These are phyloP conservation scores for Clitopilus passeckerianus DNA, from an alignment of 768 basidiomycete genomes.

Conservation along the genomic window DNA sequence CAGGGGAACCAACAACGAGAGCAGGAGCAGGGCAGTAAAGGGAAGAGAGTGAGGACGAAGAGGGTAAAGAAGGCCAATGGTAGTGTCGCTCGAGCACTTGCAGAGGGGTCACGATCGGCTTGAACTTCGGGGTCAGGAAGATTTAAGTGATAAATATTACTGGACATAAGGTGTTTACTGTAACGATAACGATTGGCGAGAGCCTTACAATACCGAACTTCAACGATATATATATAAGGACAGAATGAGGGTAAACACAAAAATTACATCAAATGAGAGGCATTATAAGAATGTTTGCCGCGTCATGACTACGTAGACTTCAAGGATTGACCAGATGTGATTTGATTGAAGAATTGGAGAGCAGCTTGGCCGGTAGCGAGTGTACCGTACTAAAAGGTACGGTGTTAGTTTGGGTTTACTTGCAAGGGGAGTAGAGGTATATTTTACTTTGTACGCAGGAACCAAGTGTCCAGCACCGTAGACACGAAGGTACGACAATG, in stretches of 20 bases:
- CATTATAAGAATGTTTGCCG: too few species aligned
- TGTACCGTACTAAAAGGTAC: slow-evolving; percentile 23
- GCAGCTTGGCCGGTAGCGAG: slow-evolving; percentile 36
- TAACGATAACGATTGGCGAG: not conserved
- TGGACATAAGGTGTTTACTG: too few species aligned
- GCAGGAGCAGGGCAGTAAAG: not conserved
- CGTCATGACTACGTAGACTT: slow-evolving; percentile 6
- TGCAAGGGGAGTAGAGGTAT: not conserved
- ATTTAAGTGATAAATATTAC: too few species aligned
- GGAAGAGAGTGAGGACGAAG: not conserved
- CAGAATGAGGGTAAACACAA: not conserved
- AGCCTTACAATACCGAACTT: too few species aligned
- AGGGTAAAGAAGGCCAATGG: not conserved
- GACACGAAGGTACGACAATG: slow-evolving; percentile 48
- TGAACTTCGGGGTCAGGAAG: too few species aligned
- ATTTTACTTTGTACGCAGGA: slow-evolving; percentile 35
- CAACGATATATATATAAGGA: too few species aligned
- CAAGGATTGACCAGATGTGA: slow-evolving; percentile 25
- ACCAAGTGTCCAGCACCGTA: slow-evolving; percentile 44
- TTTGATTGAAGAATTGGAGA: slow-evolving; percentile 37
- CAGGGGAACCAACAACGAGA: too few species aligned
- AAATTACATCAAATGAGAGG: slow-evolving; percentile 24
- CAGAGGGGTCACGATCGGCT: too few species aligned
- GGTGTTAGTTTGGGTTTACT: slow-evolving; percentile 1
- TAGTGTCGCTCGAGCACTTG: not conserved